Percentiles rank a stretch among this genome's conserved stretches.
phyloP scores from a whole-genome alignment of 2,329 filamentous ascomycete species.

The Diaporthe capsici region DNA sequence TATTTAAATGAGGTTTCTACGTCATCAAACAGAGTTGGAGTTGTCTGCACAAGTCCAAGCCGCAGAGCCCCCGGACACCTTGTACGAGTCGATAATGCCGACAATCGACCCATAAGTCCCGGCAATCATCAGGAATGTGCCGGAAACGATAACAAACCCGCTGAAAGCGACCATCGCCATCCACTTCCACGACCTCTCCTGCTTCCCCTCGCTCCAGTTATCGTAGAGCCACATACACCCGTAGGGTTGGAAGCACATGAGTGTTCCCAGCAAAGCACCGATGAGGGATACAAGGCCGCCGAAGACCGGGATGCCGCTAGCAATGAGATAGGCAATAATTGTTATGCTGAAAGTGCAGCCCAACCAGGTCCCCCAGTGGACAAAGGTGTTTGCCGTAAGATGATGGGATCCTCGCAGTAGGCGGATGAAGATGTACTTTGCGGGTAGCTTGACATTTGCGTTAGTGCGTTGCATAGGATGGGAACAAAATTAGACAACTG shows the following conservation, averaged over 20 bases:
- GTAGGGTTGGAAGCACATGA: slow-evolving; percentile 19
- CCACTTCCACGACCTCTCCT: not conserved
- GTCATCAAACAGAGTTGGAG: slow-evolving; percentile 1
- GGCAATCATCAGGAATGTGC: slow-evolving; percentile 20
- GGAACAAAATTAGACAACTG: no score
- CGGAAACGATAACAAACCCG: not conserved
- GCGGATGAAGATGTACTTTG: slow-evolving; percentile 58
- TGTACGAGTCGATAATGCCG: slow-evolving; percentile 15
- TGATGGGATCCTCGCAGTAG: slow-evolving; percentile 54
- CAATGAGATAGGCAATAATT: slow-evolving; percentile 50
- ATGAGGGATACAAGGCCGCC: slow-evolving; percentile 13
- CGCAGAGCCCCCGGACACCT: slow-evolving; percentile 1
- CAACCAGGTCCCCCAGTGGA: slow-evolving; percentile 56
- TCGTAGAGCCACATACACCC: slow-evolving; percentile 21
- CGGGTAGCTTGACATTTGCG: slow-evolving; percentile 39
- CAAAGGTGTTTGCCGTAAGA: slow-evolving; percentile 52
- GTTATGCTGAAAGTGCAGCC: slow-evolving; percentile 44
- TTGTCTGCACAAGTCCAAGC: slow-evolving; percentile 24
- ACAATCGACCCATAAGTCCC: slow-evolving; percentile 16
- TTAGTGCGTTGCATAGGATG: no score
- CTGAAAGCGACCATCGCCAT: not conserved
- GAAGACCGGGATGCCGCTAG: slow-evolving; percentile 35
- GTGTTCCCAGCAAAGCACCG: not conserved
- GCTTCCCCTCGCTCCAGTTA: slow-evolving; percentile 6
- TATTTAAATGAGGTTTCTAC: not conserved